Evolutionary conservation across 139 green algal genomes (phyloP), one percentile per base, ranked within the genome.

Genomic region (Micromonas commoda): DNA sequence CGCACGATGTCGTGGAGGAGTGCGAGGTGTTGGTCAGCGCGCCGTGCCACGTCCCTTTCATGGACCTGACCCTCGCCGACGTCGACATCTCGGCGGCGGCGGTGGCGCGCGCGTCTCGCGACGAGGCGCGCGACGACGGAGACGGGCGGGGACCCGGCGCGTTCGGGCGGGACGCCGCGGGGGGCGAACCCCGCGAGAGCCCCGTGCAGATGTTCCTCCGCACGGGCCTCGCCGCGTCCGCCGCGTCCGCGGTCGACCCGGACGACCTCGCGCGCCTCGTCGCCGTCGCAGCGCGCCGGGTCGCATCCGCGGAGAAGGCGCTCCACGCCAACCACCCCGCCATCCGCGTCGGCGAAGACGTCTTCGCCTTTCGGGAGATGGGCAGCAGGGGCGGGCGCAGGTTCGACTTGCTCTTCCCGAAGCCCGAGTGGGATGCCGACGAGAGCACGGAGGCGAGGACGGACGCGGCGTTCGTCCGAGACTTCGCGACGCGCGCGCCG

Each of bases 291-390:
- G 16, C 45, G 45, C 45, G 45, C 9, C 45, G 45, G 45, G 16
- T 57, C 9, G 45, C 45, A 24, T 20, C 6, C 21, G 53, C 53
- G 3, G 37, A 63, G 6, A 6, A 2, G 5, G 23, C 26, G n/a
- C 2, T 75, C 20, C 4, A 3, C 16, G 5, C 28, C 37, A 20
- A 13, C 20, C 68, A 75, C 53, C 21, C 34, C 37, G 6, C 35
- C 68, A 31, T 75, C 20, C 3, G 2, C 2, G 28, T 63, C n/a
- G 68, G 68, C 19, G 53, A 29, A 21, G 68, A 75, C 29, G 23
- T 1, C 23, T 75, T 75, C 29, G 68, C 68, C 6, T 75, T 63
- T 75, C 52, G 53, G 29, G 68, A 75, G 38, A 75, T 75, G n/a
- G 37, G 68, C 19, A 64, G 37, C 2, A 2, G 68, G 19, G 68